These are phyloP conservation scores for Flaveria bidentis DNA, from an alignment of 129 eudicot genomes.

Conservation along the genomic window DNA sequence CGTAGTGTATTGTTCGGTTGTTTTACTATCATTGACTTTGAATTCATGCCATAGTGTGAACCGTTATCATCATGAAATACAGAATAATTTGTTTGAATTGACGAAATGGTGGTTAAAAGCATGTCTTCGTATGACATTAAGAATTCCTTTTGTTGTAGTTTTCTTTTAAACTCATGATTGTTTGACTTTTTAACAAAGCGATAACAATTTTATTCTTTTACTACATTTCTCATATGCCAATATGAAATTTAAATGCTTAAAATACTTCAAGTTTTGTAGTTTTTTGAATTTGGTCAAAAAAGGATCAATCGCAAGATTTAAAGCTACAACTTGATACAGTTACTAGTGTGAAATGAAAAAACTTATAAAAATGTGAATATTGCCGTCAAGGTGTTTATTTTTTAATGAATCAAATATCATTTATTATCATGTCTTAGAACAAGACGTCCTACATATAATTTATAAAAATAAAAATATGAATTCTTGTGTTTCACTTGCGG, in stretches of 20 bases:
- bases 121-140: conserved; percentile 11
- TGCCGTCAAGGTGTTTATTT: background rate
- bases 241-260: background rate
- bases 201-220: background rate
- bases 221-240: background rate
- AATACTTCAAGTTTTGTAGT: background rate
- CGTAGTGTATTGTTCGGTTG: no score
- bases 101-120: conserved; percentile 17
- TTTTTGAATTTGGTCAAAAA: conserved; percentile 28
- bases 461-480: background rate
- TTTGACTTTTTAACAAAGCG: background rate
- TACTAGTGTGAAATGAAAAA: conserved; percentile 21
- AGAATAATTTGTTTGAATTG: conserved; percentile 17
- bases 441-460: background rate
- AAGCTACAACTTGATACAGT: conserved; percentile 2
- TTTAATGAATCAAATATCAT: background rate
- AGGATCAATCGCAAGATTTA: background rate
- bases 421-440: background rate
- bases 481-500: conserved; percentile 5
- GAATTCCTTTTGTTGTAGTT: conserved; percentile 13
- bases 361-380: background rate
- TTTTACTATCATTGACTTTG: background rate
- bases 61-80: conserved; percentile 1
- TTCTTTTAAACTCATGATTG: conserved; percentile 4
- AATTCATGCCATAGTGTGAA: background rate